Conservation (phyloP, 345 rosid genomes). For the Geranium brycei region DNA sequence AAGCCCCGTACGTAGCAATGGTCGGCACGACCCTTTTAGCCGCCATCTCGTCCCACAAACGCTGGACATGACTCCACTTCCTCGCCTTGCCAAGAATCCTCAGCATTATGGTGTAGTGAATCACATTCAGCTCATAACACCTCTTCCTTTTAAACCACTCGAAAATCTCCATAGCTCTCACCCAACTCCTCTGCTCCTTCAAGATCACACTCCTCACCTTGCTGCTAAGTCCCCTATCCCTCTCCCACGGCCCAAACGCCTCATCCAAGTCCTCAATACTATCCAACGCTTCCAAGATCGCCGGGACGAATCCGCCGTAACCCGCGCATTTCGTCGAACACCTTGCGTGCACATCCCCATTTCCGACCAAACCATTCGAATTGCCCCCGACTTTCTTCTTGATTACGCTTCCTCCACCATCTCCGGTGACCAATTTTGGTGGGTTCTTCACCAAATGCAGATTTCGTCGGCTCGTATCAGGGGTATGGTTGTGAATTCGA, state of each 20-base stretch:
- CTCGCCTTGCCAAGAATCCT: conserved; percentile 58
- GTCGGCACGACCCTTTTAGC: conserved; percentile 34
- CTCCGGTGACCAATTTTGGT: not conserved
- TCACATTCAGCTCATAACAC: conserved; percentile 65
- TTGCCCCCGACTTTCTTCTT: conserved; percentile 10
- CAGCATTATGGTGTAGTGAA: conserved; percentile 75
- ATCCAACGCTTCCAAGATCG: conserved; percentile 59
- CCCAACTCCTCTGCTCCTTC: conserved; percentile 76
- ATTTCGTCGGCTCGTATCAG: not conserved
- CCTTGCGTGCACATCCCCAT: conserved; percentile 34
- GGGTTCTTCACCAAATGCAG: not conserved
- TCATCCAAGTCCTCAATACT: conserved; percentile 41
- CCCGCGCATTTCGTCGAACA: conserved; percentile 72
- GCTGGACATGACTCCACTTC: conserved; percentile 48
- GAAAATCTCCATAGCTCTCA: conserved; percentile 75
- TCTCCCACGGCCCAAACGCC: conserved; percentile 74
- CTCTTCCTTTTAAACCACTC: conserved; percentile 65
- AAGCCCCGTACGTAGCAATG: conserved; percentile 74
- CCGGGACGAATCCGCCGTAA: conserved; percentile 64
- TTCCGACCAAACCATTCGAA: not conserved
- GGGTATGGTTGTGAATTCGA: not conserved
- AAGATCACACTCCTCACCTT: conserved; percentile 78
- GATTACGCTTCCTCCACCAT: conserved; percentile 11
- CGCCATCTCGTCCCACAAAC: conserved; percentile 61
- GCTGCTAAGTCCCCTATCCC: conserved; percentile 51